Evolutionary conservation across 2,329 filamentous ascomycete species (phyloP), one percentile per base, ranked within the genome.

Genomic region (Colletotrichum incanum): DNA sequence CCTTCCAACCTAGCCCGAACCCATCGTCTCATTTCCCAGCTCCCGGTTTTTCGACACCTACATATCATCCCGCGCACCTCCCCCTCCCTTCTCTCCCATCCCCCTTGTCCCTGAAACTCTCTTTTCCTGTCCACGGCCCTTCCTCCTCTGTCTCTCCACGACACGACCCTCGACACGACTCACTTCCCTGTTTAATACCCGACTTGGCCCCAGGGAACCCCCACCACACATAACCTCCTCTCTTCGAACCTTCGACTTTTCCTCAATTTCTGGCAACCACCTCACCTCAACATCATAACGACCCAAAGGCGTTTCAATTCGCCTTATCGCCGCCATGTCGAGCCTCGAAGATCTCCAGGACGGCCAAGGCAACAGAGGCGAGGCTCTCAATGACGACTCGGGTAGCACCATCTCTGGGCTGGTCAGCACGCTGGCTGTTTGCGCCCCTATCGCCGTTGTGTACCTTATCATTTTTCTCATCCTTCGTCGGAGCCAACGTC

Each of bases 381-480:
- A 47, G 37, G 70, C 70, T 18, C 37, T 47, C 3, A n/a, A 8
- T 20, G 18, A 41, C 20, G 31, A 20, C 7, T 59, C 52, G 7
- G 70, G 65, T n/a, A 72, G 70, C 54, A 47, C 59, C 7, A 54
- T 72, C 20, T 72, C 70, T 2, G 85, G 82, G 65, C 79, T 87
- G 63, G 78, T 86, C 66, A 80, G 85, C 76, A 91, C 89, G 34
- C 82, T 91, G 28, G 77, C 88, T 6, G 89, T 89, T 9, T 84
- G 90, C 16, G 75, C 87, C 47, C 74, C 86, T 60, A 83, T 86
- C 31, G 82, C 86, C 6, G 81, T 67, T 54, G 72, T 83, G 52
- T 86, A 86, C 77, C 60, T 87, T 12, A 50, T 76, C 55, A 78
- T 87, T 75, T 88, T 88, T 79, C 74, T 87, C 67, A 56, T 84